Base-by-base conservation (phyloP, 2,329 filamentous ascomycete species). In the Plenodomus biglobosus region DNA sequence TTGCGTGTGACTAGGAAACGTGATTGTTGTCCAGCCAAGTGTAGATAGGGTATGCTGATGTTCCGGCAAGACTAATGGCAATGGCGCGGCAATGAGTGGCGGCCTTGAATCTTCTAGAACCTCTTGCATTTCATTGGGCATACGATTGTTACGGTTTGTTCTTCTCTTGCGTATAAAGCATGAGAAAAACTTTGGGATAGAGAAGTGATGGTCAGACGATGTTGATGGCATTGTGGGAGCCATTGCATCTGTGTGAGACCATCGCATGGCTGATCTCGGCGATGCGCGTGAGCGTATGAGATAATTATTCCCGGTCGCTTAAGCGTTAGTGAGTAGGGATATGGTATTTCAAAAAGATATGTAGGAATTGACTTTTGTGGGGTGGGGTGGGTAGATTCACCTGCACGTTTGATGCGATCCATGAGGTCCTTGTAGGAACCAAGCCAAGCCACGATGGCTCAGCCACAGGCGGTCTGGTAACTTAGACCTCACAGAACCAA, bases 21-120 rank as follows among this genome's bases (percentile, higher is more conserved):
- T 70, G 34, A 71, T 42, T 2, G 65, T 70, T 2, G 68, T 70
- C 69, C 69, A 72, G 35, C 69, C 69, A n/a, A 70, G 61, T 13
- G 56, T 53, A 17, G 60, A 52, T 11, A 72, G 57, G 5, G 59
- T 51, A 35, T 57, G 48, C 53, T 71, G 64, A 47, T 72, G 68
- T 42, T 65, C 55, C 27, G 64, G 58, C 2, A 68, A 54, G 24
- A 72, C 63, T n/a, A 71, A 46, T 1, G 69, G 66, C 1, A 72
- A 46, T 1, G 61, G 61, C 4, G 56, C 59, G 1, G 50, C 44
- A 6, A 53, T 53, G 1, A 71, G 55, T 8, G 65, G 53, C 6
- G 58, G 55, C n/a, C 58, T 48, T 19, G 53, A 43, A 34, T 66
- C 59, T 44, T 47, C 32, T 34, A 2, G 15, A 27, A 20, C 17